Evolutionary conservation across 164 flowering plant species (phyloP).

Genomic region (Warburgia ugandensis): DNA sequence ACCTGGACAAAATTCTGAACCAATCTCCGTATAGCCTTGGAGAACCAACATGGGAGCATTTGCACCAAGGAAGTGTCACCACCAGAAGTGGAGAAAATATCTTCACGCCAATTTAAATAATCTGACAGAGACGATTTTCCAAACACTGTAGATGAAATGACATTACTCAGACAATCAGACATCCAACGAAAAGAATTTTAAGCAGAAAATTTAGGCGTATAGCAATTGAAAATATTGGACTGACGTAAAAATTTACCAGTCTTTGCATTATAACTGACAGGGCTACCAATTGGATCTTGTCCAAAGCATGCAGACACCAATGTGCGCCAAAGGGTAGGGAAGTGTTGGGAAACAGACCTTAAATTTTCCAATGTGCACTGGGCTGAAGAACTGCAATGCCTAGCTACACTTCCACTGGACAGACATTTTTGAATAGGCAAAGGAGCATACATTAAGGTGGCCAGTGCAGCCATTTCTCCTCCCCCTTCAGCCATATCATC

Average conservation of each 20-base stretch:
- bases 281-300: constrained; percentile 44
- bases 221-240: not conserved
- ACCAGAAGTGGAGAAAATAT: constrained; percentile 65
- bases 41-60: constrained; percentile 97
- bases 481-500: constrained; percentile 99
- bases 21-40: constrained; percentile 70
- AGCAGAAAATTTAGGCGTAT: not conserved
- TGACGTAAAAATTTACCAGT: constrained; percentile 32
- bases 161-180: not conserved
- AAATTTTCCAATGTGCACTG: constrained; percentile 96
- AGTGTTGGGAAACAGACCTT: constrained; percentile 66
- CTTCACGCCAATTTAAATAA: constrained; percentile 82
- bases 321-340: constrained; percentile 85
- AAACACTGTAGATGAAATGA: constrained; percentile 26
- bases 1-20: constrained; percentile 96
- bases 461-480: constrained; percentile 94
- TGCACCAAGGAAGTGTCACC: constrained; percentile 82
- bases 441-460: constrained; percentile 88
- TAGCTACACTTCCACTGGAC: constrained; percentile 71
- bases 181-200: not conserved
- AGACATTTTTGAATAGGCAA: constrained; percentile 76
- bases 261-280: constrained; percentile 33
- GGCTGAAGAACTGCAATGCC: constrained; percentile 63
- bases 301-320: constrained; percentile 81
- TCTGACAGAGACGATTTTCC: constrained; percentile 56